Percentiles rank a stretch among this genome's conserved stretches.
Evolutionary conservation across 139 green algal species (phyloP).

Genomic region (Chloropicon primus): DNA sequence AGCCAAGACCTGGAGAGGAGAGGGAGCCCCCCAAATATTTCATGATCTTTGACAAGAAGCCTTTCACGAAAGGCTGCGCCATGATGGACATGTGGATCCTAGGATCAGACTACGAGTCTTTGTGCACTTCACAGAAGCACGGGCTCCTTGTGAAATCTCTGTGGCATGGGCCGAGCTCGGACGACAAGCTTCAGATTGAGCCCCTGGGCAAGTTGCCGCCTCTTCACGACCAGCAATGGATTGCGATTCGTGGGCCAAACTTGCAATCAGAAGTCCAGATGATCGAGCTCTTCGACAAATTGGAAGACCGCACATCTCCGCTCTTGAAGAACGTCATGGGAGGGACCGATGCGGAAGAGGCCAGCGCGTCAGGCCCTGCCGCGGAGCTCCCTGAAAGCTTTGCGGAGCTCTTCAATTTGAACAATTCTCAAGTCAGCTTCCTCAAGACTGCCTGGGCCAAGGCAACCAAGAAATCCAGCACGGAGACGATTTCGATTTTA

Average conservation of each 20-base stretch:
- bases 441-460: background rate
- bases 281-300: background rate
- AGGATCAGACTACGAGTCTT: background rate
- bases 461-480: too few species aligned
- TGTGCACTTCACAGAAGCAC: background rate
- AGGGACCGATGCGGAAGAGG: too few species aligned
- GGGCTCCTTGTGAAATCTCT: background rate
- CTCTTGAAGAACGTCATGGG: too few species aligned
- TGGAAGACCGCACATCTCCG: background rate
- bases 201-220: constrained; percentile 2
- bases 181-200: constrained; percentile 5
- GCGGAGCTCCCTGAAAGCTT: background rate
- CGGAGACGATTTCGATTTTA: constrained; percentile 4
- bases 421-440: background rate
- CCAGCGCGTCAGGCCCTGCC: too few species aligned
- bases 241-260: background rate
- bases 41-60: background rate
- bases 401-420: background rate
- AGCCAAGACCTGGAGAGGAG: background rate
- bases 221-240: background rate
- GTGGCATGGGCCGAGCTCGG: constrained; percentile 7
- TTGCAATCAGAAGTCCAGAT: background rate
- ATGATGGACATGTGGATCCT: background rate
- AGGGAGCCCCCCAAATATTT: background rate
- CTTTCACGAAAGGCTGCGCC: background rate